Percentiles rank a stretch among this genome's conserved stretches.
Conservation (phyloP, 1,139 yeast genomes). For the Scheffersomyces segobiensis region DNA sequence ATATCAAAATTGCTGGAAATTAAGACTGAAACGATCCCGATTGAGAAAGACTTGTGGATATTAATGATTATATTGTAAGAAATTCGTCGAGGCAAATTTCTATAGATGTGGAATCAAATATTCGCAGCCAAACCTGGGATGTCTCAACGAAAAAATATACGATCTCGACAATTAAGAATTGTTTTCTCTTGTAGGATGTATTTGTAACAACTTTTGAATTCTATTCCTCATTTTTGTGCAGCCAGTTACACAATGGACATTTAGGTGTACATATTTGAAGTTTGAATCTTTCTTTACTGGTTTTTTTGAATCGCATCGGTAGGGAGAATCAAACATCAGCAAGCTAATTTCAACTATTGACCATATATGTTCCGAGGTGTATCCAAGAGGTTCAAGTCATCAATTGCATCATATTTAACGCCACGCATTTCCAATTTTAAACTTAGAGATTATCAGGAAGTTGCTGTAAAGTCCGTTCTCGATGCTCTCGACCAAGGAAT, state of each 20-base stretch:
- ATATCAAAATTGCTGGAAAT: too few relatives aligned
- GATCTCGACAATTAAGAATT: not conserved
- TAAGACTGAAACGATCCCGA: too few relatives aligned
- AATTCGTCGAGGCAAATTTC: too few relatives aligned
- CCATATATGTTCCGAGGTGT: not conserved
- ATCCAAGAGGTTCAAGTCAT: not conserved
- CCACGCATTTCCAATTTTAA: not conserved
- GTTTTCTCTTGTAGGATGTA: not conserved
- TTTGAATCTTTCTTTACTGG: not conserved
- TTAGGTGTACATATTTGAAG: too few relatives aligned
- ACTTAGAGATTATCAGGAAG: conserved; percentile 65
- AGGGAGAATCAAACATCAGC: not conserved
- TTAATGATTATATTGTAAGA: too few relatives aligned
- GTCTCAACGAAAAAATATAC: not conserved
- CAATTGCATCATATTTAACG: not conserved
- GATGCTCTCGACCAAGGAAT: conserved; percentile 48
- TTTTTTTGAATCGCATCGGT: not conserved
- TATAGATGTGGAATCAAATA: too few relatives aligned
- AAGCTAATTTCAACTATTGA: not conserved
- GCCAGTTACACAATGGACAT: not conserved
- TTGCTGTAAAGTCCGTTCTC: conserved; percentile 62
- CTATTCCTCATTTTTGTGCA: not conserved
- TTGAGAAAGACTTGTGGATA: too few relatives aligned
- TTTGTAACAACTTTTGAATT: not conserved
- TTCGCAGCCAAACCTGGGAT: not conserved